Conservation (phyloP, 352 stramenopile genomes). For the Phytophthora vignae region DNA sequence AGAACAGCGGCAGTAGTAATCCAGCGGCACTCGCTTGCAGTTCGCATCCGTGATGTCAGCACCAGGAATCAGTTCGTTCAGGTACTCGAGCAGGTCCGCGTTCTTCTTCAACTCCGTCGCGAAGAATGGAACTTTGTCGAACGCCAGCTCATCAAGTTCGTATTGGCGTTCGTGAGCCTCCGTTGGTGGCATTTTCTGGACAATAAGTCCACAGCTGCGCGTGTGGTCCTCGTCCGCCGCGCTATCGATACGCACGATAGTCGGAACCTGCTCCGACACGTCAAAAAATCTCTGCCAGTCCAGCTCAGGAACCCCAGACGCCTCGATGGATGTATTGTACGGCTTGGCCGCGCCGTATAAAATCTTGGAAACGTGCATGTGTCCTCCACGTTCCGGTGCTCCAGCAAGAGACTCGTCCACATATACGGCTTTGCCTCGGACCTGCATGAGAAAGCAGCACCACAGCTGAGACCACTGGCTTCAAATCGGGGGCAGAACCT, state of each 20-base stretch:
- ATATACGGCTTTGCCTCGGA: slow-evolving; percentile 70
- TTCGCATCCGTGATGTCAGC: slow-evolving; percentile 63
- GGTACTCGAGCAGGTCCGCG: slow-evolving; percentile 68
- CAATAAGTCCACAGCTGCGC: slow-evolving; percentile 74
- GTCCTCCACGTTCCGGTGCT: slow-evolving; percentile 35
- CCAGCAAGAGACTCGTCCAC: slow-evolving; percentile 38
- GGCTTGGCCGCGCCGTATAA: slow-evolving; percentile 75
- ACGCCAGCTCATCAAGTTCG: slow-evolving; percentile 71
- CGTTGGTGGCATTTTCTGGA: slow-evolving; percentile 83
- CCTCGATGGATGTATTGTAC: slow-evolving; percentile 79
- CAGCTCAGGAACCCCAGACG: slow-evolving; percentile 65
- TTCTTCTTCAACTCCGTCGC: slow-evolving; percentile 60
- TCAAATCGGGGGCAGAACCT: background rate
- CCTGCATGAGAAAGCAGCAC: slow-evolving; percentile 32
- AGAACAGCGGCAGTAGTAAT: slow-evolving; percentile 89
- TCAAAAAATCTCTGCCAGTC: slow-evolving; percentile 90
- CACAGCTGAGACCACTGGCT: background rate
- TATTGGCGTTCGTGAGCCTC: slow-evolving; percentile 63
- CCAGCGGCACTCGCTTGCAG: slow-evolving; percentile 69
- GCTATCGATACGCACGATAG: slow-evolving; percentile 80
- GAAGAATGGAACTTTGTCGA: slow-evolving; percentile 58
- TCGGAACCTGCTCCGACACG: slow-evolving; percentile 86
- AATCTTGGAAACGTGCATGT: slow-evolving; percentile 86
- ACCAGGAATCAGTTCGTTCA: slow-evolving; percentile 82
- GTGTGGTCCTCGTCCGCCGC: slow-evolving; percentile 54